Evolutionary conservation across 148 eudicot species (phyloP).

Genomic region (Euryodendron excelsum): DNA sequence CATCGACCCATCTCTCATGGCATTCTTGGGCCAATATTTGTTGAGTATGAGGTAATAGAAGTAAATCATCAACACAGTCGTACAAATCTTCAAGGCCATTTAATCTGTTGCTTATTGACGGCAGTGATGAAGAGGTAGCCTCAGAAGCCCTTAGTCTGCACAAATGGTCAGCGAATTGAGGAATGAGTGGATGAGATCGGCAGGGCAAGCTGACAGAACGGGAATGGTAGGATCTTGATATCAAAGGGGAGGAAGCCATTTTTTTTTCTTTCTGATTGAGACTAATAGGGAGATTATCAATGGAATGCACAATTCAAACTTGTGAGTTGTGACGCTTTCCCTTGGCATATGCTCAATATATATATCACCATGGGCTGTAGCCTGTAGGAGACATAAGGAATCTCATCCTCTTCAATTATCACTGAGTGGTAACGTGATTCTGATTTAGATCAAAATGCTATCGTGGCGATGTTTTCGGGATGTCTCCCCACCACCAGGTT

Average conservation of each 20-base stretch:
- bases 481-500: constrained; percentile 3
- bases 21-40: constrained; percentile 13
- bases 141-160: constrained; percentile 34
- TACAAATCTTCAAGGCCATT: constrained; percentile 22
- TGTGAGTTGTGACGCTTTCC: neutral
- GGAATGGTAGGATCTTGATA: constrained; percentile 16
- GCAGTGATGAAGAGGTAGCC: constrained; percentile 33
- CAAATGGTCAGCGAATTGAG: constrained; percentile 29
- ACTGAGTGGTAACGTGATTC: neutral
- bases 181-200: constrained; percentile 21
- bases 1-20: constrained; percentile 23
- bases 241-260: constrained; percentile 22
- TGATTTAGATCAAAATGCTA: constrained; percentile 2
- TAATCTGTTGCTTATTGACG: constrained; percentile 35
- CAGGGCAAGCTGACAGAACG: constrained; percentile 37
- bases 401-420: neutral
- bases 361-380: neutral
- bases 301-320: neutral
- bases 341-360: neutral
- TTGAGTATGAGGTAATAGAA: constrained; percentile 29
- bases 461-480: neutral
- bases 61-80: constrained; percentile 31
- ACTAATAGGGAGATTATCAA: too few relatives aligned
- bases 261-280: too few relatives aligned
- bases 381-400: neutral